Evolutionary conservation across 2,329 filamentous ascomycete species (phyloP).

Genomic region (Paecilomyces sp.): DNA sequence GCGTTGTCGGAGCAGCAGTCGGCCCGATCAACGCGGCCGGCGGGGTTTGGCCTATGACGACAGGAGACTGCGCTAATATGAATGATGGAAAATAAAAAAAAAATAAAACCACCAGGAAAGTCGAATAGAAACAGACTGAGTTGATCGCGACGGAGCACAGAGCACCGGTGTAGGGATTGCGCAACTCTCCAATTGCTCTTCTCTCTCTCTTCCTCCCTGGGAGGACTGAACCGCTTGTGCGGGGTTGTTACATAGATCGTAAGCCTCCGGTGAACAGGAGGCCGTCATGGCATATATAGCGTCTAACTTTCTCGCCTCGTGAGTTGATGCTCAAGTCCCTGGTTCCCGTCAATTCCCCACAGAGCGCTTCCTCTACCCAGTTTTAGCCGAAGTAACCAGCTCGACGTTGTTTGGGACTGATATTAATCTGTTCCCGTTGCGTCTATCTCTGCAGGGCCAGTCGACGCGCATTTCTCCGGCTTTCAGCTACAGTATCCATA

Average conservation of each 20-base stretch:
- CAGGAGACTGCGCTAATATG: background rate
- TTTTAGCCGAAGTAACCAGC: background rate
- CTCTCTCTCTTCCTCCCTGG: background rate
- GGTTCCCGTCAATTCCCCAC: background rate
- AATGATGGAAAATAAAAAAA: background rate
- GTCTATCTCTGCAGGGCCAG: background rate
- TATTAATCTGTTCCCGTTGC: background rate
- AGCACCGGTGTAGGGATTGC: background rate
- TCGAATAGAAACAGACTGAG: background rate
- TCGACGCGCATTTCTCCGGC: slow-evolving; percentile 9
- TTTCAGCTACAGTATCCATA: slow-evolving; percentile 4
- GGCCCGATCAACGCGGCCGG: background rate
- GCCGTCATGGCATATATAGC: background rate
- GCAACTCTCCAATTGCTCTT: background rate
- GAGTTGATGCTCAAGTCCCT: background rate
- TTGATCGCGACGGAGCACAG: background rate
- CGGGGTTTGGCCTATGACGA: background rate
- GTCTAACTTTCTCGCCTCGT: background rate
- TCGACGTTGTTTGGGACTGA: background rate
- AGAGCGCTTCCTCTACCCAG: background rate
- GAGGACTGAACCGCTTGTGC: background rate
- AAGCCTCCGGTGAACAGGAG: background rate
- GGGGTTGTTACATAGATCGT: background rate
- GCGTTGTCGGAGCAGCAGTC: background rate
- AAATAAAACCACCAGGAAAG: background rate